Percentiles rank a stretch among this genome's conserved stretches.
Conservation (phyloP, 768 basidiomycete species). For the Psilocybe sp. region DNA sequence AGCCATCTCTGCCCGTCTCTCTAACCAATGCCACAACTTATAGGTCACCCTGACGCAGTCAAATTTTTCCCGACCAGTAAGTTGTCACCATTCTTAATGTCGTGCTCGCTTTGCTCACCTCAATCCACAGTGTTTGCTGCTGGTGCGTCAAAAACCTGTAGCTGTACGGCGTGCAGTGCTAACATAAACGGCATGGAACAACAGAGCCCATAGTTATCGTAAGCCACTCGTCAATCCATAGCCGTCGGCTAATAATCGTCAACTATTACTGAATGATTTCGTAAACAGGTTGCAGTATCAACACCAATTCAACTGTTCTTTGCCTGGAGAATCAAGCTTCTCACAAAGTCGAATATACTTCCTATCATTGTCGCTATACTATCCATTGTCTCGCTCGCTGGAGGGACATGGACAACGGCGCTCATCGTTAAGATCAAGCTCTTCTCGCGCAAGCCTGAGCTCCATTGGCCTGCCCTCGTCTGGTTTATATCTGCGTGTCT, state of each 20-base stretch:
- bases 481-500: constrained; percentile 43
- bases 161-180: too few relatives aligned
- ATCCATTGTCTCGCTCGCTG: constrained; percentile 33
- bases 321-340: constrained; percentile 38
- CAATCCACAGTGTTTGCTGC: constrained; percentile 17
- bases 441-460: constrained; percentile 39
- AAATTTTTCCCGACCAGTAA: constrained; percentile 33
- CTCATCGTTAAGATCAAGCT: constrained; percentile 31
- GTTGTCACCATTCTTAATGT: background rate
- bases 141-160: constrained; percentile 7
- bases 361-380: constrained; percentile 29
- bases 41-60: constrained; percentile 29
- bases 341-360: constrained; percentile 36
- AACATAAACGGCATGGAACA: background rate
- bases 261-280: background rate
- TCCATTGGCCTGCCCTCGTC: constrained; percentile 40
- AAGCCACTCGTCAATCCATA: constrained; percentile 8
- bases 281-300: constrained; percentile 34
- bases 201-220: constrained; percentile 32
- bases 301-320: constrained; percentile 48
- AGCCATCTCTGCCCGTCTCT: background rate
- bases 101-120: background rate
- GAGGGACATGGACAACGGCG: constrained; percentile 39
- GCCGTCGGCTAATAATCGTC: background rate
- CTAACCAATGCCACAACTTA: background rate